Base-by-base conservation (phyloP, 2,329 filamentous ascomycete species). In the Metarhizium rileyi region DNA sequence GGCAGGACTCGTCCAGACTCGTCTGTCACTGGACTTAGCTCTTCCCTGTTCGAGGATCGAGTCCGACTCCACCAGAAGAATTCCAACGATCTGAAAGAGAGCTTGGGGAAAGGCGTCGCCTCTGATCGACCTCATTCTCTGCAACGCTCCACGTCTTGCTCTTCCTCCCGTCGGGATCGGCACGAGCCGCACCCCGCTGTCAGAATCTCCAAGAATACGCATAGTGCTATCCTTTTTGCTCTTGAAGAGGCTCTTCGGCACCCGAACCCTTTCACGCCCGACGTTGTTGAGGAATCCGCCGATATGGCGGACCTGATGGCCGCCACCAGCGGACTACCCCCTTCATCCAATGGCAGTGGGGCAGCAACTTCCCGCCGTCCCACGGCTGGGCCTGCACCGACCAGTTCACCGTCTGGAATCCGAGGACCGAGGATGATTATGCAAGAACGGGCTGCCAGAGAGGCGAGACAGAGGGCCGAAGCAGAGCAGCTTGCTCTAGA, bases 351-450 rank as follows among this genome's bases (percentile, higher is more conserved):
- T 62, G 78, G 78, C 57, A 77, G 78, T 63, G 76, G 71, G 50
- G 53, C 69, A 33, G 59, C 72, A 2, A 65, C 70, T 20, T 62
- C 72, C 12, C 66, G 61, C 27, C 70, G 75, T 45, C 71, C 73
- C 27, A 69, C 72, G 2, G 69, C 71, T n/a, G 68, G 72, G 3
- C 72, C 77, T 30, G 67, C 68, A 20, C 74, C 76, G 48, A 74
- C 74, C 25, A 73, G 75, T 56, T 80, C 78, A 14, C 77, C 77
- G 9, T 75, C 76, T 52, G 83, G 86, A 25, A 86, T 96, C 53
- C 81, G 85, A 57, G 90, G 90, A 33, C 91, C 91, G 16, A 83
- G 86, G 56, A 86, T 91, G 70, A 91, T 97, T 60, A 95, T 96
- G 90, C 83, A 87, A 66, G 84, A 90, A 64, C 83, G 90, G 50